phyloP scores from a whole-genome alignment of 139 green algal genomes.

The Chlamydomonas schloesseri region DNA sequence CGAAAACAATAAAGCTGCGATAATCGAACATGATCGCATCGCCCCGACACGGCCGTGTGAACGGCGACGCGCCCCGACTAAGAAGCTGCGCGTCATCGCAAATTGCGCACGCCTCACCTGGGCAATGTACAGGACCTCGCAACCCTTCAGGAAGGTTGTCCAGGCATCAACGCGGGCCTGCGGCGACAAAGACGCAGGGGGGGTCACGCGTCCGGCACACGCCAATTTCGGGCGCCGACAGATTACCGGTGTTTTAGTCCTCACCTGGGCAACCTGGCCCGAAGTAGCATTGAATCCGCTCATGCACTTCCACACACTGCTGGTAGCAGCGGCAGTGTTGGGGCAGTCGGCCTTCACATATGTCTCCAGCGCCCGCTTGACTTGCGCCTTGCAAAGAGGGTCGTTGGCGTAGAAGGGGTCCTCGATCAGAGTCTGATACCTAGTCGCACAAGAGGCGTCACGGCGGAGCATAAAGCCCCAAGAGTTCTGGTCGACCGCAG shows the following conservation, averaged over 20 bases:
- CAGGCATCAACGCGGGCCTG: slow-evolving; percentile 9
- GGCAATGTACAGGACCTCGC: slow-evolving; percentile 39
- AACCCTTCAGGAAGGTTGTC: background rate
- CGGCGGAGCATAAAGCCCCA: slow-evolving; percentile 6
- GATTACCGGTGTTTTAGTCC: too few relatives aligned
- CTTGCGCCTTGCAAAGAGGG: background rate
- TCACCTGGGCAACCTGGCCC: background rate
- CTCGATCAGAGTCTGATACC: background rate
- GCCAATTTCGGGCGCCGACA: background rate
- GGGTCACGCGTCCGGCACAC: background rate
- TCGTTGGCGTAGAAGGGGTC: background rate
- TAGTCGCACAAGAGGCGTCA: background rate
- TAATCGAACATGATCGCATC: too few relatives aligned
- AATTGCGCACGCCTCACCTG: background rate
- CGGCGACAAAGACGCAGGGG: background rate
- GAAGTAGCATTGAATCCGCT: background rate
- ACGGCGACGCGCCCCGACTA: too few relatives aligned
- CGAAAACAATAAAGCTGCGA: background rate
- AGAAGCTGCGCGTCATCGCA: background rate
- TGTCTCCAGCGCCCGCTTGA: slow-evolving; percentile 2
- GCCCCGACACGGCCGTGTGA: too few relatives aligned
- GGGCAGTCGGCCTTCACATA: slow-evolving; percentile 9
- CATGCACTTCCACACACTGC: slow-evolving; percentile 32
- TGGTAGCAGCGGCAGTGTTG: background rate
- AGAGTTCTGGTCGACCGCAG: slow-evolving; percentile 16